A percentile compares a stretch with the other conserved stretches of the same genome.
Evolutionary conservation across 805 yeast species (phyloP).

Genomic region (Yarrowia sp.): DNA sequence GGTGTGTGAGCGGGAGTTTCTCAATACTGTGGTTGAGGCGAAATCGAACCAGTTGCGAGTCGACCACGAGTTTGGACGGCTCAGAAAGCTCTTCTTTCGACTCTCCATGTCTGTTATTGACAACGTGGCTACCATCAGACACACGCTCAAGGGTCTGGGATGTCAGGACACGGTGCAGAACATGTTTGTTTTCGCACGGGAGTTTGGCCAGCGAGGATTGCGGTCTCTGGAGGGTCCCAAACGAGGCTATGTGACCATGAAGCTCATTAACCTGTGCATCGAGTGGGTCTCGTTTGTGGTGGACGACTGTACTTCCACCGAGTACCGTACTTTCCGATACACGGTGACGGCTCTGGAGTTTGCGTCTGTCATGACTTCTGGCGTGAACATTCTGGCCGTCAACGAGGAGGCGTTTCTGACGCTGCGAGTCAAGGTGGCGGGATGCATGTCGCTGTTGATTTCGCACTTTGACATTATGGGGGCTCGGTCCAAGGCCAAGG

Average conservation of each 20-base stretch:
- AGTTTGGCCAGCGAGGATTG: conserved; percentile 70
- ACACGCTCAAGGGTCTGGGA: conserved; percentile 54
- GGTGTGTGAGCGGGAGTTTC: conserved; percentile 48
- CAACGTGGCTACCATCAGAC: conserved; percentile 50
- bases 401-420: conserved; percentile 70
- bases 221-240: conserved; percentile 60
- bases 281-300: conserved; percentile 92
- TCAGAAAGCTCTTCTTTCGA: conserved; percentile 63
- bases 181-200: conserved; percentile 72
- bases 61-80: conserved; percentile 64
- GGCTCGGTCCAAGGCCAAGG: conserved; percentile 70
- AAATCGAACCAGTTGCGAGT: conserved; percentile 70
- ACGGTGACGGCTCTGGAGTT: conserved; percentile 93
- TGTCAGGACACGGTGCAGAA: conserved; percentile 76
- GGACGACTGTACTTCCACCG: conserved; percentile 93
- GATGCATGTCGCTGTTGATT: conserved; percentile 88
- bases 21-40: conserved; percentile 51
- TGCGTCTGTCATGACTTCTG: conserved; percentile 91
- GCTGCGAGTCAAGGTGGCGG: conserved; percentile 79
- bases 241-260: conserved; percentile 64
- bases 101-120: conserved; percentile 64
- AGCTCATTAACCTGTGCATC: conserved; percentile 69
- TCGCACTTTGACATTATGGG: conserved; percentile 99
- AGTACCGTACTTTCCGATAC: conserved; percentile 89
- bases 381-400: conserved; percentile 79